A percentile compares a stretch with the other conserved stretches of the same genome.
phyloP scores from a whole-genome alignment of 1,139 yeast genomes.

The Yamadazyma atmosphaerica region DNA sequence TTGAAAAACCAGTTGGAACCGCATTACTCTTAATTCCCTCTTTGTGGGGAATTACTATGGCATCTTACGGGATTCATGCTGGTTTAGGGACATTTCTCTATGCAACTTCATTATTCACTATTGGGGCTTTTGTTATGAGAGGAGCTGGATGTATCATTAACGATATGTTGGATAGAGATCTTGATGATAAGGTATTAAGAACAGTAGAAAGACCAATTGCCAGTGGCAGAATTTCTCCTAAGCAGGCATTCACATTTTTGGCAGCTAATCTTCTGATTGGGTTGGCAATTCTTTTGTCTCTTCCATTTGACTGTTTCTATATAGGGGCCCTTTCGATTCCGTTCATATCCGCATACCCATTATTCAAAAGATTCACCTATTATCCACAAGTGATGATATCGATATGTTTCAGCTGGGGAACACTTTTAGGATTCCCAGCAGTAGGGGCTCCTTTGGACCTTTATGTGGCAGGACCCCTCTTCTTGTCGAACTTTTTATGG shows the following conservation, averaged over 20 bases:
- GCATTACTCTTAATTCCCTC: conserved; percentile 78
- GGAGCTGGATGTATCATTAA: conserved; percentile 98
- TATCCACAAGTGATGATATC: conserved; percentile 88
- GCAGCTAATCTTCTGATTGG: conserved; percentile 81
- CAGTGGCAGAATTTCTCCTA: conserved; percentile 72
- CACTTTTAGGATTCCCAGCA: conserved; percentile 91
- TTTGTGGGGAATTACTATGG: conserved; percentile 83
- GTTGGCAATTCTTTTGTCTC: conserved; percentile 62
- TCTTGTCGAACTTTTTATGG: conserved; percentile 82
- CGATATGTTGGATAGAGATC: conserved; percentile 79
- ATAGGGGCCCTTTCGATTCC: conserved; percentile 82
- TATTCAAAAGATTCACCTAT: conserved; percentile 90
- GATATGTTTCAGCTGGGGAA: conserved; percentile 93
- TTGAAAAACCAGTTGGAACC: conserved; percentile 95
- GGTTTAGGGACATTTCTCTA: conserved; percentile 57
- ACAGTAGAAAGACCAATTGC: conserved; percentile 91
- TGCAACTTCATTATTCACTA: conserved; percentile 63
- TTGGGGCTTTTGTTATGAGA: conserved; percentile 89
- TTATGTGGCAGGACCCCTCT: conserved; percentile 76
- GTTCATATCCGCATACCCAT: conserved; percentile 82
- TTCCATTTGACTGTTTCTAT: conserved; percentile 81
- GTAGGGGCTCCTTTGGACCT: conserved; percentile 77
- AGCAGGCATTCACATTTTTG: conserved; percentile 72
- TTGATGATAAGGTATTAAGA: conserved; percentile 83
- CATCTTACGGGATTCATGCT: conserved; percentile 72